phyloP scores from a whole-genome alignment of 441 rosid genomes.

The Euphorbia schlechtendalii region DNA sequence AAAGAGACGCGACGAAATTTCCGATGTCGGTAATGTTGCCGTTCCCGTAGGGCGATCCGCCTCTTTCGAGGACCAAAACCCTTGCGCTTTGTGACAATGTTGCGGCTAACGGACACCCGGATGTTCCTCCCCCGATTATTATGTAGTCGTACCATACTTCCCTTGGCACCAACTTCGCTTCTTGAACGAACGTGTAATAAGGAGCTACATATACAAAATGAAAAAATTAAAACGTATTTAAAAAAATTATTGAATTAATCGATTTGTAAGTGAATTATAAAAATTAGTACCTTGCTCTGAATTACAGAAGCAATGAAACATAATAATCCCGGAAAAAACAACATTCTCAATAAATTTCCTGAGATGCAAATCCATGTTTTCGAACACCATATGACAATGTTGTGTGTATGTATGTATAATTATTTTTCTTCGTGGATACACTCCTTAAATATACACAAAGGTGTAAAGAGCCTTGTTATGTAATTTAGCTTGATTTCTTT shows the following conservation, averaged over 20 bases:
- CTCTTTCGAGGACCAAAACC: conserved; percentile 77
- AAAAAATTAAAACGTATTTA: no score
- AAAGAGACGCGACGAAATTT: conserved; percentile 45
- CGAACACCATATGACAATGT: not conserved
- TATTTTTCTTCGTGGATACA: not conserved
- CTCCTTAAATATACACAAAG: conserved; percentile 12
- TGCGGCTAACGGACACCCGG: conserved; percentile 87
- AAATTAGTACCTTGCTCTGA: conserved; percentile 27
- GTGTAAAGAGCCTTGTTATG: not conserved
- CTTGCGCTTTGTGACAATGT: conserved; percentile 58
- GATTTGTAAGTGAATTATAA: not conserved
- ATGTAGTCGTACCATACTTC: conserved; percentile 52
- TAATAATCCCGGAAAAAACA: conserved; percentile 20
- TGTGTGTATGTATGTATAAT: not conserved
- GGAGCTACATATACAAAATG: no score
- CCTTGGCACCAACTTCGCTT: conserved; percentile 39
- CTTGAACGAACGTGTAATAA: conserved; percentile 38
- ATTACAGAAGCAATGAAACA: conserved; percentile 28
- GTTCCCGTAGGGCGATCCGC: conserved; percentile 69
- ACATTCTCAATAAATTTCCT: not conserved
- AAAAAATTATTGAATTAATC: no score
- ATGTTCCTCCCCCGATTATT: conserved; percentile 81
- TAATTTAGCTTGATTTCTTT: conserved; percentile 10
- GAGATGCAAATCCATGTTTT: not conserved
- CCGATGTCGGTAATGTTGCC: conserved; percentile 47